phyloP scores from a whole-genome alignment of 2,329 filamentous ascomycete genomes.

The Fusarium nanum region DNA sequence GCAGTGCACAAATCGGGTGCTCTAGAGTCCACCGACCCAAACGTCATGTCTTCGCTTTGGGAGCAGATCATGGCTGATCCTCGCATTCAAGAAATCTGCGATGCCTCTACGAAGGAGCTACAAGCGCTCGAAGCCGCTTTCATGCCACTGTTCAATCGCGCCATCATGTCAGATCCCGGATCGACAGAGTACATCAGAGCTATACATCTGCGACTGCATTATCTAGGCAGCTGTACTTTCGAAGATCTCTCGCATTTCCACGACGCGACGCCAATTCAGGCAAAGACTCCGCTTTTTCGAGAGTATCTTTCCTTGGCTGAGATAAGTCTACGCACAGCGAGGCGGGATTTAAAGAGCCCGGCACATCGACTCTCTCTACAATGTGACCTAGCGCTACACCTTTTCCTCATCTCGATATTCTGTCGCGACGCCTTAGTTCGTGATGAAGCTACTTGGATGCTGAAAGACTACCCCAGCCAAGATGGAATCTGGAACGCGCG shows the following conservation, averaged over 20 bases:
- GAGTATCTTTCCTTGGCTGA: constrained; percentile 51
- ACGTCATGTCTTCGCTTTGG: constrained; percentile 18
- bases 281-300: constrained; percentile 47
- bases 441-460: constrained; percentile 48
- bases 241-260: constrained; percentile 46
- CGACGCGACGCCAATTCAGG: constrained; percentile 30
- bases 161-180: constrained; percentile 43
- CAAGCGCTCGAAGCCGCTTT: constrained; percentile 47
- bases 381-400: constrained; percentile 41
- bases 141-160: constrained; percentile 49
- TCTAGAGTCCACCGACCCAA: constrained; percentile 3
- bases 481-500: constrained; percentile 50
- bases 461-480: constrained; percentile 51
- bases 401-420: constrained; percentile 44
- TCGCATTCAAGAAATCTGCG: constrained; percentile 26
- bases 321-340: constrained; percentile 37
- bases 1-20: constrained; percentile 8
- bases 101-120: constrained; percentile 7
- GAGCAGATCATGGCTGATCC: constrained; percentile 9
- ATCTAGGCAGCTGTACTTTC: constrained; percentile 46
- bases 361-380: constrained; percentile 45
- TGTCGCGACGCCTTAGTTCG: constrained; percentile 50
- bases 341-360: constrained; percentile 24
- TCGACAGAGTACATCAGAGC: constrained; percentile 48
- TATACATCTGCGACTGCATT: constrained; percentile 50